Base-by-base conservation (phyloP, 805 yeast genomes). In the Brettanomyces nanus region DNA sequence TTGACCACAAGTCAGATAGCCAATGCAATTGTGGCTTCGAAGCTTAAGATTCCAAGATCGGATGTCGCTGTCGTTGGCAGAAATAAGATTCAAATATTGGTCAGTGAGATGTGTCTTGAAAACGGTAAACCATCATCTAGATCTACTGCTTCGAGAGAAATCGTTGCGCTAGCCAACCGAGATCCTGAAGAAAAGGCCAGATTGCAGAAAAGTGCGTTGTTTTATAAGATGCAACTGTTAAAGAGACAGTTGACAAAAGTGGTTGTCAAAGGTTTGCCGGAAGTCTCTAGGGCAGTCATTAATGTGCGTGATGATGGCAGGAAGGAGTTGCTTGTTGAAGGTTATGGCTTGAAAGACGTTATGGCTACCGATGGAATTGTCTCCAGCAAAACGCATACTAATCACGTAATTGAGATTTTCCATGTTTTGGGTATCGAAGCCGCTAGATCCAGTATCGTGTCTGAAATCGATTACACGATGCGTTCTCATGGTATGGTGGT, bases 401-500 rank as follows among this genome's bases (percentile, higher is more conserved):
- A 92, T 59, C 99, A 92, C 63, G 79, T 92, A 25, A 65, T 92
- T 44, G 99, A 92, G 59, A 87, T 90, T 45, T 77, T 75, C 48
- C 76, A 77, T 46, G 97, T 90, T 4, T 68, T 92, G 44, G 99
- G 99, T 53, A 94, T 92, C 46, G 99, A 92, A 61, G 99, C 99
- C 2, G 98, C 98, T 1, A 74, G 99, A 59, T 66, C 86, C 1
- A 81, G 95, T 49, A 92, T 92, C 58, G 83, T 92, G 56, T 78
- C 78, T 45, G 99, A 92, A 66, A 92, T 92, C 61, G 95, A 85
- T 56, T 87, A 87, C 57, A 92, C 98, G 39, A 92, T 92, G 99
- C 80, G 95, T 57, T 86, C 87, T 63, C 98, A 92, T 69, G 99
- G 99, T 63, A 92, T 92, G 98, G 85, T 95, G 59, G 97, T 92